Conservation (phyloP, 2,329 filamentous ascomycete species). For the Cladophialophora bantiana region DNA sequence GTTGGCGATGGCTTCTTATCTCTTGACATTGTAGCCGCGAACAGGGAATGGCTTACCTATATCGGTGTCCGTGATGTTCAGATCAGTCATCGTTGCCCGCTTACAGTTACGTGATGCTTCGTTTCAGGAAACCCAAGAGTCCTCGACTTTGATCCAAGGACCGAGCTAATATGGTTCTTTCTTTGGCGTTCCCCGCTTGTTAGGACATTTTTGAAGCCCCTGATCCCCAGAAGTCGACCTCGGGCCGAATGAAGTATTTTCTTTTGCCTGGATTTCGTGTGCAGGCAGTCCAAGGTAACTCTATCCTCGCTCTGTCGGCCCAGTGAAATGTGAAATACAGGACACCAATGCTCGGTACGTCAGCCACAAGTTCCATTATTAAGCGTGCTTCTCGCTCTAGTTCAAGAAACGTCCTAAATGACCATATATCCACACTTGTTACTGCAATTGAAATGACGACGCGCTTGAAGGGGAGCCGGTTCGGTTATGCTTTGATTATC, state of each 20-base stretch:
- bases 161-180: background rate
- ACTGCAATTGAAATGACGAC: background rate
- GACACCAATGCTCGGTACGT: background rate
- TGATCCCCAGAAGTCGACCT: background rate
- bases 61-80: constrained; percentile 1
- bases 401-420: background rate
- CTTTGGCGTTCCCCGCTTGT: background rate
- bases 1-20: too few relatives aligned
- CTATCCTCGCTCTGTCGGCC: background rate
- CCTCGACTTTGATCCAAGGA: background rate
- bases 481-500: background rate
- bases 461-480: background rate
- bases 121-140: background rate
- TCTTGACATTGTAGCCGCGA: too few relatives aligned
- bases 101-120: background rate
- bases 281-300: too few relatives aligned
- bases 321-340: background rate
- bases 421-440: background rate
- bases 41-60: background rate
- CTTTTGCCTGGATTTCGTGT: background rate
- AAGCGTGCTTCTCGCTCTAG: background rate
- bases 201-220: background rate
- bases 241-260: background rate
- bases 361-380: background rate
- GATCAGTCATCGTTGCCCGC: background rate